A percentile compares a stretch with the other conserved stretches of the same genome.
Evolutionary conservation across 768 basidiomycete genomes (phyloP).

Genomic region (Austroboletus festivus): DNA sequence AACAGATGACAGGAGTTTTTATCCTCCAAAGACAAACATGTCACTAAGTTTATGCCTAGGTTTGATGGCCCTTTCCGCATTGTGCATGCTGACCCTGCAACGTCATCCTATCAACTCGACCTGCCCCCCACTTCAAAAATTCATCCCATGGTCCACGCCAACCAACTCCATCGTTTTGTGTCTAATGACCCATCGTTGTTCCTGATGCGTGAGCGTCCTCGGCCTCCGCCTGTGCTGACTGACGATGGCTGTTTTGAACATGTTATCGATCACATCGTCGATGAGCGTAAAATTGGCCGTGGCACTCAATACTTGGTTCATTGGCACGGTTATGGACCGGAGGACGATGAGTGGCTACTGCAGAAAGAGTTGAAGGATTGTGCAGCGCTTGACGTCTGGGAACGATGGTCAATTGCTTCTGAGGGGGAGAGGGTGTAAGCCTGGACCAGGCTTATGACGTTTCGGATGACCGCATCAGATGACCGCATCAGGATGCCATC

Average conservation of each 20-base stretch:
- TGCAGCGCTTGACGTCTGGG: neutral
- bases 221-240: slow-evolving; percentile 15
- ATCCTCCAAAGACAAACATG: too few species aligned
- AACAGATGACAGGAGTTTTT: too few species aligned
- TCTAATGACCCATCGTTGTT: slow-evolving; percentile 23
- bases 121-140: slow-evolving; percentile 15
- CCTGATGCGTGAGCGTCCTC: slow-evolving; percentile 10
- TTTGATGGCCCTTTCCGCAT: slow-evolving; percentile 26
- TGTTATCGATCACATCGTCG: slow-evolving; percentile 19
- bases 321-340: slow-evolving; percentile 16
- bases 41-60: too few species aligned
- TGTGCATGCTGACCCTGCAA: neutral
- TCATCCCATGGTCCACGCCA: slow-evolving; percentile 28
- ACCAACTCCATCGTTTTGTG: slow-evolving; percentile 12
- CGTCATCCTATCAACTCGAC: slow-evolving; percentile 5
- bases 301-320: slow-evolving; percentile 19
- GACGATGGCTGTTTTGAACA: slow-evolving; percentile 13
- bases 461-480: too few species aligned
- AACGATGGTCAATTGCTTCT: neutral
- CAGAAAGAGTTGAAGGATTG: neutral
- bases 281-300: slow-evolving; percentile 14
- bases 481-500: too few species aligned
- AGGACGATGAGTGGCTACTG: neutral
- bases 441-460: too few species aligned
- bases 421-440: neutral